Conservation (phyloP, 371 early-diverging fungal genomes). For the Batkoa obscura region DNA sequence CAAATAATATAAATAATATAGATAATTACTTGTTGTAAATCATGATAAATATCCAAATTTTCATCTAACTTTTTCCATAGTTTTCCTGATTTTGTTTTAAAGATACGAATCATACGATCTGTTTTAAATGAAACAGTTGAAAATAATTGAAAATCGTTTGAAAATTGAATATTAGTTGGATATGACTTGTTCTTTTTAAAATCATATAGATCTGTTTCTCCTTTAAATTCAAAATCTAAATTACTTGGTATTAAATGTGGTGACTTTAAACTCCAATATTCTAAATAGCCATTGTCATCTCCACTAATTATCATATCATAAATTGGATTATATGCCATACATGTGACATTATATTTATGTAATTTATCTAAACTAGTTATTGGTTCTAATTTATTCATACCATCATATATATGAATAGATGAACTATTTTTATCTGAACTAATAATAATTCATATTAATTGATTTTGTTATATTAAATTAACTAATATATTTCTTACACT, state of each 20-base stretch:
- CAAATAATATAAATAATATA: neutral
- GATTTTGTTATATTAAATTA: neutral
- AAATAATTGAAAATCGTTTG: conserved; percentile 60
- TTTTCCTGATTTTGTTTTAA: conserved; percentile 65
- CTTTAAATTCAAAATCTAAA: conserved; percentile 60
- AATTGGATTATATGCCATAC: conserved; percentile 58
- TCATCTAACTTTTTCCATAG: conserved; percentile 82
- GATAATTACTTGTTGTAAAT: conserved; percentile 48
- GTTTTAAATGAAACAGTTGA: conserved; percentile 60
- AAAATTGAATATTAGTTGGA: conserved; percentile 69
- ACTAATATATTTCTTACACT: conserved; percentile 20
- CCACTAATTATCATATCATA: conserved; percentile 64
- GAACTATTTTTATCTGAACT: conserved; percentile 57
- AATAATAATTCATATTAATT: neutral
- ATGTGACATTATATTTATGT: conserved; percentile 53
- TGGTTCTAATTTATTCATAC: conserved; percentile 40
- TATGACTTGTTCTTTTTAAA: conserved; percentile 62
- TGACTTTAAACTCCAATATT: conserved; percentile 74
- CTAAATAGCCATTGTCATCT: conserved; percentile 71
- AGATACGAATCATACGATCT: conserved; percentile 75
- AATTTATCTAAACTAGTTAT: conserved; percentile 38
- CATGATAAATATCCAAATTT: conserved; percentile 50
- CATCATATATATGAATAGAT: conserved; percentile 64
- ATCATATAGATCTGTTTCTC: conserved; percentile 86
- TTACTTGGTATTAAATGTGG: conserved; percentile 37